Conservation (phyloP, 345 rosid genomes). For the Eucalyptus regnans region DNA sequence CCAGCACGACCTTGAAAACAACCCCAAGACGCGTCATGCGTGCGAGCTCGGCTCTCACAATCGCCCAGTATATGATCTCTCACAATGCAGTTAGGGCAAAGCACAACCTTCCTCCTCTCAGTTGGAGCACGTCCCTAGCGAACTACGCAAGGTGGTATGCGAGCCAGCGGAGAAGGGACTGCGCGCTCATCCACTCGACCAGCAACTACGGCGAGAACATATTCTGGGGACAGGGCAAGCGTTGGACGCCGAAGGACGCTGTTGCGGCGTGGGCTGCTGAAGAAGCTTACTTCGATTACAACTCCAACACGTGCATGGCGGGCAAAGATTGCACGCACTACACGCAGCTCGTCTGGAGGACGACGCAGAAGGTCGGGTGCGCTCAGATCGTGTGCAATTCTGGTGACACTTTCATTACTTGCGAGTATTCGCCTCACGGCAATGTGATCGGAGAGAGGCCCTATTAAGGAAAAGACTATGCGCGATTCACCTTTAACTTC, state of each 20-base stretch:
- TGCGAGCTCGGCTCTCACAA: neutral
- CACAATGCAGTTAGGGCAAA: conserved; percentile 34
- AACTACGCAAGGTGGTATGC: conserved; percentile 31
- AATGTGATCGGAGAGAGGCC: conserved; percentile 52
- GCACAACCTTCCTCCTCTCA: conserved; percentile 35
- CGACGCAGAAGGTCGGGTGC: conserved; percentile 45
- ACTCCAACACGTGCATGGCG: conserved; percentile 23
- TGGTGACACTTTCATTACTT: conserved; percentile 41
- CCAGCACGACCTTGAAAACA: neutral
- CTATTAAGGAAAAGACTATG: conserved; percentile 8
- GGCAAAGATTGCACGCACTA: conserved; percentile 41
- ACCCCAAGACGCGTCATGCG: neutral
- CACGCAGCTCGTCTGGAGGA: conserved; percentile 64
- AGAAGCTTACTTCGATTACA: conserved; percentile 21
- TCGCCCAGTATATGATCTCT: conserved; percentile 25
- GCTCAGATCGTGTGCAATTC: conserved; percentile 22
- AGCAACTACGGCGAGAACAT: conserved; percentile 53
- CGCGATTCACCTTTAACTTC: neutral
- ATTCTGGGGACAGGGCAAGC: conserved; percentile 55
- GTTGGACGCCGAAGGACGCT: conserved; percentile 36
- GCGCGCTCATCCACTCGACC: conserved; percentile 35
- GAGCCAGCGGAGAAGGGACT: conserved; percentile 17
- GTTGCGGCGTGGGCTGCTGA: conserved; percentile 51
- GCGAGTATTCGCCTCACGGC: conserved; percentile 62
- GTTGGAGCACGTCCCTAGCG: conserved; percentile 47